These are phyloP conservation scores for Talaromyces sp. DNA, from an alignment of 2,329 filamentous ascomycete genomes.

Conservation along the genomic window DNA sequence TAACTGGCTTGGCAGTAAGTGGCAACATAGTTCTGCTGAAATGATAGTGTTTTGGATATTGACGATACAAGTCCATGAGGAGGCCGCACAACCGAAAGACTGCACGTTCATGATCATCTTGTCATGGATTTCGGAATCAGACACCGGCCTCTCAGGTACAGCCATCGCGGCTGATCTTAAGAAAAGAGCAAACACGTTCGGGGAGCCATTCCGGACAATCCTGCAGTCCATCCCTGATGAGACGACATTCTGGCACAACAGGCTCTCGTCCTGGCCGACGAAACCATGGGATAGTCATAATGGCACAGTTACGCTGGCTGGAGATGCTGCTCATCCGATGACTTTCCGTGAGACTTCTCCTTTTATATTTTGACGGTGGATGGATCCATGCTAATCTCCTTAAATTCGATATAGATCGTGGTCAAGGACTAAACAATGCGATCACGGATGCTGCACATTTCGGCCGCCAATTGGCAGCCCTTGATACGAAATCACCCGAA, in stretches of 20 bases:
- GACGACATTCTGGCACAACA: constrained; percentile 23
- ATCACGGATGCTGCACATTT: constrained; percentile 24
- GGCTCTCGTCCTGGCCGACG: constrained; percentile 30
- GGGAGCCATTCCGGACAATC: constrained; percentile 27
- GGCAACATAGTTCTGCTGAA: not conserved
- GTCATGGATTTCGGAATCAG: constrained; percentile 10
- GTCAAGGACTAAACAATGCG: constrained; percentile 32
- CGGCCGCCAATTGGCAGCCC: not conserved
- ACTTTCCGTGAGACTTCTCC: constrained; percentile 25
- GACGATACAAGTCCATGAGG: constrained; percentile 2
- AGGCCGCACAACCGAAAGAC: constrained; percentile 5
- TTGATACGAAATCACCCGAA: constrained; percentile 1
- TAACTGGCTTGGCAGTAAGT: constrained; percentile 9
- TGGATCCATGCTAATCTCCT: not conserved
- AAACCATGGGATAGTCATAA: constrained; percentile 27
- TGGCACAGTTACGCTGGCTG: constrained; percentile 29
- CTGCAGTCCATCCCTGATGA: constrained; percentile 28
- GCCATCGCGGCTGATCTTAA: constrained; percentile 9
- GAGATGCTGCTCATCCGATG: constrained; percentile 38
- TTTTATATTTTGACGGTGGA: not conserved
- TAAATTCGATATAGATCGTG: constrained; percentile 24
- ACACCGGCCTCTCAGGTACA: constrained; percentile 5
- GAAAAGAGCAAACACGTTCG: constrained; percentile 16
- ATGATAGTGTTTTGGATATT: not conserved
- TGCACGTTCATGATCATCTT: constrained; percentile 10